Percentiles rank a stretch among this genome's conserved stretches.
Conservation (phyloP, 768 basidiomycete genomes). For the Rhizopogon salebrosus region DNA sequence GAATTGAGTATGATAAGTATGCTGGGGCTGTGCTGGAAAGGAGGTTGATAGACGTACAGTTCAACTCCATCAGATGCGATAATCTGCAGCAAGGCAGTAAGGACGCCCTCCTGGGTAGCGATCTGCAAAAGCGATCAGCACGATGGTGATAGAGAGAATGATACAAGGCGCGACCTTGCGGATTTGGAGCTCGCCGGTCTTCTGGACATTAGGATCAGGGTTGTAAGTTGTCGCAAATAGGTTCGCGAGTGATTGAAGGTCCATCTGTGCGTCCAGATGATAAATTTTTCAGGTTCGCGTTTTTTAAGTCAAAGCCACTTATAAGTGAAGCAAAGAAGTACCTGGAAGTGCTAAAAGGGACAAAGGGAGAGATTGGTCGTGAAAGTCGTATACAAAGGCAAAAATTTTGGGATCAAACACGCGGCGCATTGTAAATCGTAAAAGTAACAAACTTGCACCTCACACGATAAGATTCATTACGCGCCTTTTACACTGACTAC, state of each 20-base stretch:
- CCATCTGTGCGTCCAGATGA: conserved; percentile 39
- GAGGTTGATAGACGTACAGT: conserved; percentile 44
- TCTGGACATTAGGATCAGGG: conserved; percentile 82
- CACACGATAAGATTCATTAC: not conserved
- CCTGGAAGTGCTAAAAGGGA: too few relatives aligned
- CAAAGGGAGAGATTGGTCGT: conserved; percentile 4
- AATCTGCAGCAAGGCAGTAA: conserved; percentile 81
- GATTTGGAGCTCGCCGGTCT: conserved; percentile 82
- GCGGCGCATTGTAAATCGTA: not conserved
- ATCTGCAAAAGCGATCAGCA: conserved; percentile 41
- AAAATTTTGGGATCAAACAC: conserved; percentile 6
- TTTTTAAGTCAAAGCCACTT: not conserved
- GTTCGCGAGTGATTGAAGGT: conserved; percentile 68
- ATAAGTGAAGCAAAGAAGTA: not conserved
- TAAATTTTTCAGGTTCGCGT: not conserved
- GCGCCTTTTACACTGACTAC: not conserved
- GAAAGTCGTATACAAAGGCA: conserved; percentile 12
- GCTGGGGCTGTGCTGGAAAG: not conserved
- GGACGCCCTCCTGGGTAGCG: conserved; percentile 74
- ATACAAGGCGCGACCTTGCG: conserved; percentile 52
- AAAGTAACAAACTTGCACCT: too few relatives aligned
- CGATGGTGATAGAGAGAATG: not conserved
- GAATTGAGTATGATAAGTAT: not conserved
- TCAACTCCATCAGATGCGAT: conserved; percentile 75
- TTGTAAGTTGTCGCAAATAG: conserved; percentile 79